These are phyloP conservation scores for Aureobasidium sp. DNA, from an alignment of 2,329 filamentous ascomycete genomes.

Conservation along the genomic window DNA sequence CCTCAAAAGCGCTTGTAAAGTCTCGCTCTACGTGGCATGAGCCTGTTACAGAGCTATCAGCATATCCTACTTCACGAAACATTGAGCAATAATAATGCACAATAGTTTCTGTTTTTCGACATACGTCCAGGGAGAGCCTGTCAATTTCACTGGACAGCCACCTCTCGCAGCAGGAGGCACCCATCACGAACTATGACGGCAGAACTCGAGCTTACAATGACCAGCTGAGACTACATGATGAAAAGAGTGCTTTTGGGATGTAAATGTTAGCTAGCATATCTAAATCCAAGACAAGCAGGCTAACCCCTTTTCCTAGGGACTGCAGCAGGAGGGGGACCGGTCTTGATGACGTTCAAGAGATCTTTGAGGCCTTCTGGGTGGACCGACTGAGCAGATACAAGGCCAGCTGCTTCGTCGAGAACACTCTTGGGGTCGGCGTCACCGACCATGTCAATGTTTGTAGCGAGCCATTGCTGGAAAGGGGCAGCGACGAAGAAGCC, in stretches of 20 bases:
- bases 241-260: not conserved
- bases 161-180: not conserved
- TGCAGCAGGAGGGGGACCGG: not conserved
- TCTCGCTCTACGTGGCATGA: no score
- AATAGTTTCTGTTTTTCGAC: no score
- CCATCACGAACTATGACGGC: not conserved
- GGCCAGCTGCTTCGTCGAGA: constrained; percentile 26
- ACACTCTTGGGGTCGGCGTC: constrained; percentile 52
- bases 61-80: no score
- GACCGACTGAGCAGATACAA: not conserved
- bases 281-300: not conserved
- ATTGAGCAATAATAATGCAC: no score
- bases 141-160: not conserved
- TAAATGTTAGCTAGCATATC: not conserved
- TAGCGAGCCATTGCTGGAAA: constrained; percentile 69
- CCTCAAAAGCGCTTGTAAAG: no score
- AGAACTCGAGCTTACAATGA: not conserved
- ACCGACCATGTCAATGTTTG: constrained; percentile 57
- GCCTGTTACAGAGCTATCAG: no score
- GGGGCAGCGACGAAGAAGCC: constrained; percentile 66
- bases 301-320: not conserved
- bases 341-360: constrained; percentile 2
- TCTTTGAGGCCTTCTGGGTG: not conserved
- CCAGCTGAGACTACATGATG: no score
- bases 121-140: no score